Evolutionary conservation across 306 rosid genomes (phyloP).

Genomic region (Ziziphus jujuba): DNA sequence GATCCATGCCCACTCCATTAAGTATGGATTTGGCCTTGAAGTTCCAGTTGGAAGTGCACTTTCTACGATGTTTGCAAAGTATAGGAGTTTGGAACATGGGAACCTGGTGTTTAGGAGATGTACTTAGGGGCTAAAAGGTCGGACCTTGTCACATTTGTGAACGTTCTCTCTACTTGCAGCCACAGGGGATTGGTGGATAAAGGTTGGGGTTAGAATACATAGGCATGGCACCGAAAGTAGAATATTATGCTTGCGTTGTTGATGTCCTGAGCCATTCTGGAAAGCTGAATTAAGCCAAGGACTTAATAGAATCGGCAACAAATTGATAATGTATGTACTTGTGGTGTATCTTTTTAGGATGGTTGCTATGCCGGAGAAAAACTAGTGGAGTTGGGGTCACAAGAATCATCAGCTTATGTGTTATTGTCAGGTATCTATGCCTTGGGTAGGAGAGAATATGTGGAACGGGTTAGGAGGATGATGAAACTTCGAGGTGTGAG

Average conservation of each 20-base stretch:
- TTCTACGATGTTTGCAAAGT: slow-evolving; percentile 83
- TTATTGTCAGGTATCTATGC: slow-evolving; percentile 72
- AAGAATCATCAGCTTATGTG: slow-evolving; percentile 73
- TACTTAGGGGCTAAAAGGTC: slow-evolving; percentile 55
- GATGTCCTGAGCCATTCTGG: slow-evolving; percentile 87
- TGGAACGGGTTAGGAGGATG: slow-evolving; percentile 69
- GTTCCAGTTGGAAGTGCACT: slow-evolving; percentile 87
- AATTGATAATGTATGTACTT: slow-evolving; percentile 62
- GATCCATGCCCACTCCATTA: slow-evolving; percentile 60
- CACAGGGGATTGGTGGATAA: slow-evolving; percentile 75
- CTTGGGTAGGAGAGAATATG: slow-evolving; percentile 63
- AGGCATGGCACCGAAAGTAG: slow-evolving; percentile 55
- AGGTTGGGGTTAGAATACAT: slow-evolving; percentile 65
- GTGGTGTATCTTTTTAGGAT: slow-evolving; percentile 80
- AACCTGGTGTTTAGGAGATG: slow-evolving; percentile 66
- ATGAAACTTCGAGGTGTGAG: slow-evolving; percentile 74
- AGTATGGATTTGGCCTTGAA: slow-evolving; percentile 66
- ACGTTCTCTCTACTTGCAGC: slow-evolving; percentile 79
- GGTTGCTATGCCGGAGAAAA: slow-evolving; percentile 92
- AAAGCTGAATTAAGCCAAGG: slow-evolving; percentile 67
- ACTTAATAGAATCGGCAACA: slow-evolving; percentile 75
- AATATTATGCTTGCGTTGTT: slow-evolving; percentile 91
- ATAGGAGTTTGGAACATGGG: slow-evolving; percentile 74
- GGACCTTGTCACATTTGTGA: slow-evolving; percentile 67
- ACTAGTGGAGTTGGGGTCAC: slow-evolving; percentile 72